Evolutionary conservation across 352 stramenopile genomes (phyloP).

Genomic region (Globisporangium splendens): DNA sequence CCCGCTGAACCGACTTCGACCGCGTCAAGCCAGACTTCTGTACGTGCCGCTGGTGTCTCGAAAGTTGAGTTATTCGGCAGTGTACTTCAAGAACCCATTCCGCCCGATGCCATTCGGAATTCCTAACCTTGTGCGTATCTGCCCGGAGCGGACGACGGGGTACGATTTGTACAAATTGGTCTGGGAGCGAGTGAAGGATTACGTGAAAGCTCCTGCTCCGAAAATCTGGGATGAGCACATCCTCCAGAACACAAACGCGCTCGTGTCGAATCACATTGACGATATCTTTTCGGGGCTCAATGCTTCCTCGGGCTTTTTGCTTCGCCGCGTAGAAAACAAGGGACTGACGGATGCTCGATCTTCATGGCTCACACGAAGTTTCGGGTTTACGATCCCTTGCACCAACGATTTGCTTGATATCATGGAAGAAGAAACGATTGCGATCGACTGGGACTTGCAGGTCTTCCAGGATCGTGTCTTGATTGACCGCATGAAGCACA

Average conservation of each 20-base stretch:
- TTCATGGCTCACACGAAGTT: conserved; percentile 75
- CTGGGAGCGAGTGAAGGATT: conserved; percentile 81
- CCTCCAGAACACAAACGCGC: conserved; percentile 21
- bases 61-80: conserved; percentile 83
- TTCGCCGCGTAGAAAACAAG: conserved; percentile 83
- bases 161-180: conserved; percentile 80
- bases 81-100: conserved; percentile 90
- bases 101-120: conserved; percentile 79
- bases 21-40: conserved; percentile 64
- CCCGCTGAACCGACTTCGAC: conserved; percentile 54
- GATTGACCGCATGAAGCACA: conserved; percentile 84
- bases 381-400: conserved; percentile 80
- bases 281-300: conserved; percentile 76
- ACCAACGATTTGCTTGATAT: conserved; percentile 70
- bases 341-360: conserved; percentile 77
- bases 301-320: conserved; percentile 66
- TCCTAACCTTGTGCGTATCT: conserved; percentile 85
- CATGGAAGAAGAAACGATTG: conserved; percentile 83
- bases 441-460: conserved; percentile 83
- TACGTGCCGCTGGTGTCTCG: conserved; percentile 80
- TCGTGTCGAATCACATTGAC: conserved; percentile 75
- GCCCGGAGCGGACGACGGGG: conserved; percentile 77
- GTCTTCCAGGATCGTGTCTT: conserved; percentile 81
- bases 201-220: conserved; percentile 47
- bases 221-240: conserved; percentile 34